These are phyloP conservation scores for Nemania sp. DNA, from an alignment of 2,329 filamentous ascomycete species.

Conservation along the genomic window DNA sequence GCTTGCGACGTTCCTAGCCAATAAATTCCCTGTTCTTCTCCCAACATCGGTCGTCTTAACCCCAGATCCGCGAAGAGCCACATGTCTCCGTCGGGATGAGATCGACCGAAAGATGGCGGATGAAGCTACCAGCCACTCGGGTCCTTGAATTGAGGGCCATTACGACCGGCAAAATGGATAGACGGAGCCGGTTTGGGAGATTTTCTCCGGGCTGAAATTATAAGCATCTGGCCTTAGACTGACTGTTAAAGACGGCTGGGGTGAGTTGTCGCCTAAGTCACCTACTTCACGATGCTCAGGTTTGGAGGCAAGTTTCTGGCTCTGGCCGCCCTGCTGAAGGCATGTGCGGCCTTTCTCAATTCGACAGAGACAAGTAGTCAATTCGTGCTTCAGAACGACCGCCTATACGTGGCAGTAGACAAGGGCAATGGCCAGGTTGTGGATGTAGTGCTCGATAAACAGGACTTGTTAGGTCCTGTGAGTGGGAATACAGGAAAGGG, in stretches of 20 bases:
- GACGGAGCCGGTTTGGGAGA: slow-evolving; percentile 5
- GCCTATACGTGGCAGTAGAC: slow-evolving; percentile 48
- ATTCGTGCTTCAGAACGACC: slow-evolving; percentile 37
- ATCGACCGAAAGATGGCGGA: slow-evolving; percentile 30
- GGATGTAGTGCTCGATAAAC: slow-evolving; percentile 52
- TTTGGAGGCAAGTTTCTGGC: slow-evolving; percentile 24
- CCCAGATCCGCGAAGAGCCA: slow-evolving; percentile 11
- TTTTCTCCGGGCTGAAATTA: slow-evolving; percentile 27
- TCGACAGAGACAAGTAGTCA: slow-evolving; percentile 28
- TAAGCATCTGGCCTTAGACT: slow-evolving; percentile 5
- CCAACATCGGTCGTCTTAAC: not conserved
- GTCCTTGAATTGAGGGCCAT: slow-evolving; percentile 17
- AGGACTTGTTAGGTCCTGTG: slow-evolving; percentile 63
- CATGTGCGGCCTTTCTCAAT: slow-evolving; percentile 31
- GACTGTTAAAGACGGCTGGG: not conserved
- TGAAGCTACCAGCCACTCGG: slow-evolving; percentile 9
- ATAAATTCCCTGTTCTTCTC: slow-evolving; percentile 19
- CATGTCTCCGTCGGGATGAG: slow-evolving; percentile 29
- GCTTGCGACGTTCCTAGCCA: slow-evolving; percentile 15
- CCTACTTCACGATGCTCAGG: slow-evolving; percentile 22
- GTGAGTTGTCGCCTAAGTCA: not conserved
- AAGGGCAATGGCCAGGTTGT: slow-evolving; percentile 54
- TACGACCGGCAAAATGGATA: slow-evolving; percentile 27
- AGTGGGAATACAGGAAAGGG: slow-evolving; percentile 60
- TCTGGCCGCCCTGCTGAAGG: slow-evolving; percentile 19